Base-by-base conservation (phyloP, 2,329 filamentous ascomycete species). In the Colletotrichum neosansevieriae region DNA sequence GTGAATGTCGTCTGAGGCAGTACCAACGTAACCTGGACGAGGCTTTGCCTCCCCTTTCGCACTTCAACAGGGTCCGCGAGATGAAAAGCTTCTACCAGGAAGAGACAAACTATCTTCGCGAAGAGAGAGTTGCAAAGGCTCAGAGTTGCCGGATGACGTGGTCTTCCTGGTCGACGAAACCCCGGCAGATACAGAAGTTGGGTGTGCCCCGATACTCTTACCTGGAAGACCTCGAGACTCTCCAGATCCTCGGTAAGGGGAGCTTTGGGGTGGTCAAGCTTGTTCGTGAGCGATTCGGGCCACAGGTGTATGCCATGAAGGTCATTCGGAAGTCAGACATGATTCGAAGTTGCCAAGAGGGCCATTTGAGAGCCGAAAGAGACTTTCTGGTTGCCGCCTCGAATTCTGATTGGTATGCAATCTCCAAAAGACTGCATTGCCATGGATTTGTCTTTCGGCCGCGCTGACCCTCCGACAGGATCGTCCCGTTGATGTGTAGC, bases 261-360 rank as follows among this genome's bases (percentile, higher is more conserved):
- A 98, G 94, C 75, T 99, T 98, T 79, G 95, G 96, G 0, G 91
- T 97, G 24, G 96, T 99, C 15, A 88, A 91, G 51, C 84, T 99
- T 40, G 94, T 98, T 2, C 90, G 89, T 63, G 92, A 94, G 76
- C 44, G 34, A 19, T 57, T 13, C 13, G 15, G 40, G 24, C 47
- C 49, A 6, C 86, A 92, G 65, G 89, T 97, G 0, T 98, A 91
- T 77, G 96, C 96, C 13, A 98, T 98, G 95, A 98, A 98, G 77
- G 92, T 97, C 36, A 98, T 98, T 72, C 90, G 92, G 66, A 99
- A 99, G 77, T 93, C 93, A 1, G 90, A 94, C 63, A 98, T 98
- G 94, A 85, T 98, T 63, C 89, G 91, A 12, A 96, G 94, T 69
- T 91, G 91, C 71, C 96, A 98, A 80, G 95, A 98, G 79, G 95